Conservation (phyloP, 2,329 filamentous ascomycete species). For the Shiraia sp. region DNA sequence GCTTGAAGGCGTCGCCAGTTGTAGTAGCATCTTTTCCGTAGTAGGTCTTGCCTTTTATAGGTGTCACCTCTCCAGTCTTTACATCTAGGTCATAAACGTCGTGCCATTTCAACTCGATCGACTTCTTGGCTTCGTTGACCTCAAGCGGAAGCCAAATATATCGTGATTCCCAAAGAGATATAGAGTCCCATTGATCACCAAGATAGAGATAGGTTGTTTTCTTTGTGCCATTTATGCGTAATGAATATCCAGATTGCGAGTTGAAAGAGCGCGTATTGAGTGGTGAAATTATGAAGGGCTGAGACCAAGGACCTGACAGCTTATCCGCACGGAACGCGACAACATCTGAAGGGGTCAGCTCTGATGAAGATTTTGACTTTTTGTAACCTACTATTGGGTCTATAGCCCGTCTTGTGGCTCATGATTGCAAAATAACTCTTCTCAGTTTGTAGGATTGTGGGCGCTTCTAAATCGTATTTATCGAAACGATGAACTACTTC, state of each 20-base stretch:
- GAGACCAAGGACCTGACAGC: conserved; percentile 57
- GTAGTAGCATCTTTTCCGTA: conserved; percentile 51
- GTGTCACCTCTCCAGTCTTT: conserved; percentile 53
- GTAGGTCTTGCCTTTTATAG: conserved; percentile 55
- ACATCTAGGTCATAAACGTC: conserved; percentile 62
- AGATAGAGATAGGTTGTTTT: conserved; percentile 57
- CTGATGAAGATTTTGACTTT: not conserved
- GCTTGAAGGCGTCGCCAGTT: conserved; percentile 55
- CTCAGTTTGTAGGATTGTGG: conserved; percentile 64
- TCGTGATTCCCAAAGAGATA: conserved; percentile 60
- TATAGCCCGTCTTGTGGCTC: conserved; percentile 66
- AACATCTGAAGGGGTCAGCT: conserved; percentile 47
- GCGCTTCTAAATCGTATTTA: conserved; percentile 64
- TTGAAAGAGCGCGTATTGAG: conserved; percentile 58
- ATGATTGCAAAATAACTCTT: conserved; percentile 63
- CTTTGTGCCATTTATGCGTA: conserved; percentile 54
- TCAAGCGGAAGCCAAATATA: conserved; percentile 62
- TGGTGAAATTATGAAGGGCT: conserved; percentile 57
- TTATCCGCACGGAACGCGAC: conserved; percentile 60
- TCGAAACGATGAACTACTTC: conserved; percentile 59
- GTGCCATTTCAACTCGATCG: conserved; percentile 56
- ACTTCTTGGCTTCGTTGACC: conserved; percentile 58
- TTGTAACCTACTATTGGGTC: conserved; percentile 55
- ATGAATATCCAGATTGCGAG: conserved; percentile 57
- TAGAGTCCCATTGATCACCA: conserved; percentile 60